phyloP scores from a whole-genome alignment of 2,329 filamentous ascomycete genomes.

The Leptographium wingfieldii region DNA sequence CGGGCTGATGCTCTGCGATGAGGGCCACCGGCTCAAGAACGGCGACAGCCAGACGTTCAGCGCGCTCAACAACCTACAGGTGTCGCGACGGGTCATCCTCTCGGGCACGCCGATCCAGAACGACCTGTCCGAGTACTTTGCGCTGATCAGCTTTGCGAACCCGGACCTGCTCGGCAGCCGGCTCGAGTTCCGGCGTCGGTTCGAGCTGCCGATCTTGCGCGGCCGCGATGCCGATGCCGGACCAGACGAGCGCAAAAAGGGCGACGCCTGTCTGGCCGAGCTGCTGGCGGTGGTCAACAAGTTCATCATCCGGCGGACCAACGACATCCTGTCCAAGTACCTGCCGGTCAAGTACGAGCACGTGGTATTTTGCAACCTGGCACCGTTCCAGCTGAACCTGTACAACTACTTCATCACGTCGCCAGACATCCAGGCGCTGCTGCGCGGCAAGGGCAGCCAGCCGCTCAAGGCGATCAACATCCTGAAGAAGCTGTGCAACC shows the following conservation, averaged over 20 bases:
- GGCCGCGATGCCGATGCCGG: conserved; percentile 84
- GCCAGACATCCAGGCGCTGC: conserved; percentile 81
- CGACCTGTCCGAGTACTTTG: conserved; percentile 95
- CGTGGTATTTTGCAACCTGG: conserved; percentile 92
- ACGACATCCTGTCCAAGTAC: conserved; percentile 97
- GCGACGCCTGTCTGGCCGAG: conserved; percentile 71
- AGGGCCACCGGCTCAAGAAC: conserved; percentile 94
- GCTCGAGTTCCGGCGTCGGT: conserved; percentile 85
- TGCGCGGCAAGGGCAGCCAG: conserved; percentile 89
- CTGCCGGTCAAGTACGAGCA: conserved; percentile 97
- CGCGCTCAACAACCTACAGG: conserved; percentile 80
- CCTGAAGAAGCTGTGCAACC: conserved; percentile 96
- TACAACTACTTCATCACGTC: conserved; percentile 98
- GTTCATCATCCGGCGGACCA: conserved; percentile 94
- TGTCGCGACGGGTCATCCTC: conserved; percentile 81
- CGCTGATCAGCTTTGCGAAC: conserved; percentile 92
- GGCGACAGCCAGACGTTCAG: conserved; percentile 92
- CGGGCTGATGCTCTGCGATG: conserved; percentile 85
- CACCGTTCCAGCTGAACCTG: conserved; percentile 81
- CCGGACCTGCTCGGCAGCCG: conserved; percentile 81
- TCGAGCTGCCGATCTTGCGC: conserved; percentile 81
- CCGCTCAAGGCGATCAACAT: conserved; percentile 93
- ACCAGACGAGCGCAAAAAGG: conserved; percentile 68
- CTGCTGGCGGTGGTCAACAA: conserved; percentile 84
- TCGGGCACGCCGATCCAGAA: conserved; percentile 98